Evolutionary conservation across 108 stramenopile genomes (phyloP).

Genomic region (Fragilariopsis cylindrus): DNA sequence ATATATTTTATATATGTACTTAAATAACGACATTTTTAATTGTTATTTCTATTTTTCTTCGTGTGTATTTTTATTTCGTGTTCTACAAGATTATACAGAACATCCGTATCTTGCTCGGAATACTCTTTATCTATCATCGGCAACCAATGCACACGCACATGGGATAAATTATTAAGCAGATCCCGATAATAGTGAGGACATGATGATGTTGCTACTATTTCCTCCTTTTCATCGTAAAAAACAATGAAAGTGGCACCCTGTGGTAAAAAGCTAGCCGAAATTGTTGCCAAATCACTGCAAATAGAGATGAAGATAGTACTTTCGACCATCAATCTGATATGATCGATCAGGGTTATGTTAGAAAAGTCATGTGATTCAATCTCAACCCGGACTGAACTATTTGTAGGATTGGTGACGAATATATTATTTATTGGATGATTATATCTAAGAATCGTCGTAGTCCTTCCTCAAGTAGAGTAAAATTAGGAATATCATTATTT

Average conservation of each 20-base stretch:
- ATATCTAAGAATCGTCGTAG: not conserved
- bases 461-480: not conserved
- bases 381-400: conserved; percentile 3
- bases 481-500: not conserved
- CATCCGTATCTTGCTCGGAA: conserved; percentile 18
- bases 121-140: conserved; percentile 27
- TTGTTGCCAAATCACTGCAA: conserved; percentile 17
- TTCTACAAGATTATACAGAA: conserved; percentile 36
- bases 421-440: not conserved
- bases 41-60: not conserved
- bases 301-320: conserved; percentile 23
- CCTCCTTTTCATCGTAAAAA: conserved; percentile 23
- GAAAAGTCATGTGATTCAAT: conserved; percentile 13
- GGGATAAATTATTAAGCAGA: conserved; percentile 44
- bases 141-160: conserved; percentile 62
- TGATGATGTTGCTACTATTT: conserved; percentile 7
- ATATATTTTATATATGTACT: not conserved
- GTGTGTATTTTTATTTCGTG: not conserved
- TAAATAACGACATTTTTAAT: not conserved
- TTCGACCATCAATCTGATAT: conserved; percentile 14
- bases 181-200: conserved; percentile 42
- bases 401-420: not conserved
- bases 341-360: conserved; percentile 2
- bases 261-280: conserved; percentile 59
- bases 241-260: conserved; percentile 48